Percentiles rank a stretch among this genome's conserved stretches.
Evolutionary conservation across 2,329 filamentous ascomycete genomes (phyloP).

Genomic region (Epichloe baconii): DNA sequence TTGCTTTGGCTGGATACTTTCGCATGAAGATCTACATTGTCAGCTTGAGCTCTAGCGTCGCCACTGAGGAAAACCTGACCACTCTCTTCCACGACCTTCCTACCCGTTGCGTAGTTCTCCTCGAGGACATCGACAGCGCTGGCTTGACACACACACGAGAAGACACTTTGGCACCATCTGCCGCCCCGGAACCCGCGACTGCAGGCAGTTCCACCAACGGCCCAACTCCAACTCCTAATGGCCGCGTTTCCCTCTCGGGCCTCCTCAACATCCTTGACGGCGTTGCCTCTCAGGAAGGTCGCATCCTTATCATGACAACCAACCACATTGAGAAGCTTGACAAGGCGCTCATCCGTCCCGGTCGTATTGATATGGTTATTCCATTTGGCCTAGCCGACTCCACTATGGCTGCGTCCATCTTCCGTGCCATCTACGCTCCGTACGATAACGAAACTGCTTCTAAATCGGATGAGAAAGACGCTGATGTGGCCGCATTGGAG

Average conservation of each 20-base stretch:
- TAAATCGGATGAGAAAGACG: constrained; percentile 10
- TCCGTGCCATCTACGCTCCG: constrained; percentile 43
- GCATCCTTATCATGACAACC: constrained; percentile 54
- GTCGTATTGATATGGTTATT: constrained; percentile 47
- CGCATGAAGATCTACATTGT: constrained; percentile 61
- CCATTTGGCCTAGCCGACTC: constrained; percentile 41
- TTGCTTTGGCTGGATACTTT: constrained; percentile 58
- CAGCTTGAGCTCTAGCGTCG: constrained; percentile 46
- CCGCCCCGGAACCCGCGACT: constrained; percentile 3
- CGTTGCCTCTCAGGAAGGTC: constrained; percentile 48
- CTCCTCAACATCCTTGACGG: constrained; percentile 74
- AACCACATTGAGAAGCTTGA: constrained; percentile 50
- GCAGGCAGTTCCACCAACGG: constrained; percentile 2
- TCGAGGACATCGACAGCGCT: constrained; percentile 66
- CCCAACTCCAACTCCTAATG: constrained; percentile 5
- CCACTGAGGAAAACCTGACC: constrained; percentile 53
- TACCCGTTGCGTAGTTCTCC: constrained; percentile 55
- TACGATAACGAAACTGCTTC: constrained; percentile 24
- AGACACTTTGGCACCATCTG: constrained; percentile 6
- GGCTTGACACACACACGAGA: constrained; percentile 51
- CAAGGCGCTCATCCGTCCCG: constrained; percentile 48
- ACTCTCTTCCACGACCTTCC: constrained; percentile 55
- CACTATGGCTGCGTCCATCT: constrained; percentile 40
- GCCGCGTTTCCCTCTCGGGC: constrained; percentile 55
- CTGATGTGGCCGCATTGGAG: constrained; percentile 16